phyloP scores from a whole-genome alignment of 495 filamentous ascomycete species.

The Aspergillus homomorphus region DNA sequence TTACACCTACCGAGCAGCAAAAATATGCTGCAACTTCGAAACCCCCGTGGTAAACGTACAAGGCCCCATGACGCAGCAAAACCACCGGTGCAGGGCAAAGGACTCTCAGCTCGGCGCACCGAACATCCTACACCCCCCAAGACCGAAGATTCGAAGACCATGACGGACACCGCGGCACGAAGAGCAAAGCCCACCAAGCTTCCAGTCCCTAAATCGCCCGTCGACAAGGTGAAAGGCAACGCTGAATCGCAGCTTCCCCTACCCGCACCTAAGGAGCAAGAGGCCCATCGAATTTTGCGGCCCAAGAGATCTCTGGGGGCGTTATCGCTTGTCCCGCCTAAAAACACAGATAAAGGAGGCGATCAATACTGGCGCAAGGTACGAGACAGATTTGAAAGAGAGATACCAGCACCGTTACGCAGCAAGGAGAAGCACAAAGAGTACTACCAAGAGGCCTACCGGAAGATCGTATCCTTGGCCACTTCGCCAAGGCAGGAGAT shows the following conservation, averaged over 20 bases:
- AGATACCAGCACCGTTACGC: slow-evolving; percentile 22
- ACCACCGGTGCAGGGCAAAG: background rate
- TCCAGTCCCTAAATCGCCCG: slow-evolving; percentile 26
- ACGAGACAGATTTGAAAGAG: slow-evolving; percentile 30
- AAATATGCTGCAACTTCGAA: slow-evolving; percentile 34
- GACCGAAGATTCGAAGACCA: background rate
- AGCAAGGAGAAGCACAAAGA: slow-evolving; percentile 26
- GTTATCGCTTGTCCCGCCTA: slow-evolving; percentile 19
- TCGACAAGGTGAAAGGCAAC: slow-evolving; percentile 20
- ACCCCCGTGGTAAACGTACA: slow-evolving; percentile 11
- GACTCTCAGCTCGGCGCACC: background rate
- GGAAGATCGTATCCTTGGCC: slow-evolving; percentile 22
- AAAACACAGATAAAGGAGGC: slow-evolving; percentile 22
- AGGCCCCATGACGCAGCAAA: slow-evolving; percentile 1
- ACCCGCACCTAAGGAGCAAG: slow-evolving; percentile 6
- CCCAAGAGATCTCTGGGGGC: slow-evolving; percentile 13
- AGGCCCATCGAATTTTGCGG: background rate
- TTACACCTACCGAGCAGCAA: slow-evolving; percentile 34
- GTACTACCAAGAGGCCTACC: slow-evolving; percentile 20
- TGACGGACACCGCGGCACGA: slow-evolving; percentile 11
- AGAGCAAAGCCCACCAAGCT: slow-evolving; percentile 33
- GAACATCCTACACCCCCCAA: background rate
- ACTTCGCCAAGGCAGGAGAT: slow-evolving; percentile 21
- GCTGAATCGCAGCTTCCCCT: background rate
- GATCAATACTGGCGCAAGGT: slow-evolving; percentile 35